phyloP scores from a whole-genome alignment of 768 basidiomycete species.

The Mycena rebaudengoi region DNA sequence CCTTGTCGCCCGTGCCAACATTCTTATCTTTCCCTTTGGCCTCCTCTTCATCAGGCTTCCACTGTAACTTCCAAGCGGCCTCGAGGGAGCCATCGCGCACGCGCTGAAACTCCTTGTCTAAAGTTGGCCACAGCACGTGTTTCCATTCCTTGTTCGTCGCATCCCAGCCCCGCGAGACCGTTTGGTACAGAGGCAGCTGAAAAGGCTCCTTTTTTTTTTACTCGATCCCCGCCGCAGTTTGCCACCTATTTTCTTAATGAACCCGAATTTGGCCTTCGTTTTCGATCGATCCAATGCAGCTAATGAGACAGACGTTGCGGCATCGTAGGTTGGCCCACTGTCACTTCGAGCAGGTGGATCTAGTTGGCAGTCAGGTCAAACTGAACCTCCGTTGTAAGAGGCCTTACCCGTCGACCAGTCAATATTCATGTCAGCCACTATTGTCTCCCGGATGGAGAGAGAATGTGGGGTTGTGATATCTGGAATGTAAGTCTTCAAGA shows the following conservation, averaged over 20 bases:
- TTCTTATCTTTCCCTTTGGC: too few relatives aligned
- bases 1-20: too few relatives aligned
- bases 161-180: slow-evolving; percentile 4
- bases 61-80: not conserved
- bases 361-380: not conserved
- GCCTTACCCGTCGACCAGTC: not conserved
- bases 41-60: too few relatives aligned
- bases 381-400: not conserved
- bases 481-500: not conserved
- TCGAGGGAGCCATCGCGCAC: not conserved
- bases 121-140: not conserved
- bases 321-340: too few relatives aligned
- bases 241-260: not conserved
- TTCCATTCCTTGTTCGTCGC: not conserved
- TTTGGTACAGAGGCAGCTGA: not conserved
- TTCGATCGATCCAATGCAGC: not conserved
- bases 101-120: not conserved
- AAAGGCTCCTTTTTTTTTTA: too few relatives aligned
- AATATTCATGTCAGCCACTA: not conserved
- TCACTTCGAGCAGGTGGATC: not conserved
- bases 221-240: not conserved
- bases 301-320: not conserved
- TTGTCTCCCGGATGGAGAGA: not conserved
- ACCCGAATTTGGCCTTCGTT: not conserved
- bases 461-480: not conserved